Evolutionary conservation across 2,329 filamentous ascomycete species (phyloP).

Genomic region (Xylaria multiplex): DNA sequence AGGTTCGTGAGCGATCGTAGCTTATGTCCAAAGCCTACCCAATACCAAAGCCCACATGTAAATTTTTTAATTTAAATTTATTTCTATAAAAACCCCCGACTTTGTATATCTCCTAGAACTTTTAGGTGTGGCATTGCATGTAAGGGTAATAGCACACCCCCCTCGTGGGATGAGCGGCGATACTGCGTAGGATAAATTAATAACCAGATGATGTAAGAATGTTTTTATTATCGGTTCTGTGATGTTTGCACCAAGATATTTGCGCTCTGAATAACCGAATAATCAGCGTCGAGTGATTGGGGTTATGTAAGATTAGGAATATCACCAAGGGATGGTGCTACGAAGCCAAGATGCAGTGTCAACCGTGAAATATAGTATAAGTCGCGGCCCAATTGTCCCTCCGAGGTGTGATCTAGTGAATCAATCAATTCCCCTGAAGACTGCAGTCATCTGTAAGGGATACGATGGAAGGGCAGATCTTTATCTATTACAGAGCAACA

Average conservation of each 20-base stretch:
- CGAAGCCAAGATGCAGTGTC: neutral
- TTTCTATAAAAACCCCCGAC: neutral
- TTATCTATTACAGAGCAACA: neutral
- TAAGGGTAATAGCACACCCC: conserved; percentile 1
- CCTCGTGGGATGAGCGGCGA: conserved; percentile 6
- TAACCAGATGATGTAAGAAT: conserved; percentile 4
- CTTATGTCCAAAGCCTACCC: conserved; percentile 13
- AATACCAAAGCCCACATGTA: conserved; percentile 1
- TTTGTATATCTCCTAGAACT: neutral
- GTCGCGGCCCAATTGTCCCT: neutral
- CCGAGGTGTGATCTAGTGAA: neutral
- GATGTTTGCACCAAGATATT: too few relatives aligned
- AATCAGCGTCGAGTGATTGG: conserved; percentile 16
- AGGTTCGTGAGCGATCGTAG: neutral
- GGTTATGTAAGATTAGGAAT: conserved; percentile 13
- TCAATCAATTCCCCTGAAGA: neutral
- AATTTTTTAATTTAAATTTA: neutral
- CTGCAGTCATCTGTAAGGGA: too few relatives aligned
- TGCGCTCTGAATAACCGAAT: neutral
- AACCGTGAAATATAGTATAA: neutral
- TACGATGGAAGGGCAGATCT: too few relatives aligned
- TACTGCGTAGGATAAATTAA: conserved; percentile 2
- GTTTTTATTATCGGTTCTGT: too few relatives aligned
- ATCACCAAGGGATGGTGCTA: conserved; percentile 1
- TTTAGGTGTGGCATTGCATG: conserved; percentile 22